Conservation (phyloP, 148 eudicot genomes). For the Selenicereus undatus region DNA sequence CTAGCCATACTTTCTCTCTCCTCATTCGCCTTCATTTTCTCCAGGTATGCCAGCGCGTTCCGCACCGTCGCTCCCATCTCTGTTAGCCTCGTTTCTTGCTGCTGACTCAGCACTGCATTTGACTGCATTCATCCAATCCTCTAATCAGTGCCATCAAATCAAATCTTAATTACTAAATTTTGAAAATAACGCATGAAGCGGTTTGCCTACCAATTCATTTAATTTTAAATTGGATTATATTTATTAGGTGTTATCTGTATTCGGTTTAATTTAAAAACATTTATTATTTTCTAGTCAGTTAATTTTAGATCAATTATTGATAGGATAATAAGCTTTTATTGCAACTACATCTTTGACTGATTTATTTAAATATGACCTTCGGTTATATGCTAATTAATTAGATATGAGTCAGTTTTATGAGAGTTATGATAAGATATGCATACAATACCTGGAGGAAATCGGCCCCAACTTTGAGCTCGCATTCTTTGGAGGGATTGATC, state of each 20-base stretch:
- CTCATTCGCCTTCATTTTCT: conserved; percentile 46
- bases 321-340: too few species aligned
- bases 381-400: too few species aligned
- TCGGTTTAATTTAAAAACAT: too few species aligned
- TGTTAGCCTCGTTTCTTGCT: conserved; percentile 49
- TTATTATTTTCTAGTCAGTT: too few species aligned
- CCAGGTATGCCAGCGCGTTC: conserved; percentile 48
- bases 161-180: too few species aligned
- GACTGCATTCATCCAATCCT: conserved; percentile 35
- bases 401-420: too few species aligned
- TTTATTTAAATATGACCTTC: too few species aligned
- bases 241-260: too few species aligned
- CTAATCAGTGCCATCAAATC: background rate
- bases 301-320: too few species aligned
- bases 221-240: background rate
- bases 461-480: conserved; percentile 54
- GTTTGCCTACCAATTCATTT: background rate
- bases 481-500: conserved; percentile 29
- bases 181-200: too few species aligned
- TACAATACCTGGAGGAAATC: conserved; percentile 60
- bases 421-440: too few species aligned
- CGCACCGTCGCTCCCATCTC: conserved; percentile 83
- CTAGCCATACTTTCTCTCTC: conserved; percentile 50
- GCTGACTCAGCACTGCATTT: conserved; percentile 54
- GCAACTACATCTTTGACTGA: too few species aligned